Evolutionary conservation across 2,329 filamentous ascomycete species (phyloP).

Genomic region (Talaromyces sp.): DNA sequence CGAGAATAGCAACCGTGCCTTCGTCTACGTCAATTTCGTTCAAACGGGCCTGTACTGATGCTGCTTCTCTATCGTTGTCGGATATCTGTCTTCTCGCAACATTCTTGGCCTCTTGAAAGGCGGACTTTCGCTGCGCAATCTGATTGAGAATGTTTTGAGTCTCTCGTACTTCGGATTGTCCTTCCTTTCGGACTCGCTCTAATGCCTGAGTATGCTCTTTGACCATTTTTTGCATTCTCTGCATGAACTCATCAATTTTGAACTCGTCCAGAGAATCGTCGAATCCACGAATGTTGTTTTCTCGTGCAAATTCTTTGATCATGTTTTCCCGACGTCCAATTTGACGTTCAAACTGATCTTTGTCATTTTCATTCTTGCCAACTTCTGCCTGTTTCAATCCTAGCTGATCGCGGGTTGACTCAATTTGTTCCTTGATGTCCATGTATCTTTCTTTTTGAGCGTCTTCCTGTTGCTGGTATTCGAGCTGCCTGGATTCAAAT

Average conservation of each 20-base stretch:
- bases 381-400: constrained; percentile 43
- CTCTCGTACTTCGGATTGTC: constrained; percentile 67
- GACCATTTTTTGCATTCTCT: constrained; percentile 69
- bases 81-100: constrained; percentile 69
- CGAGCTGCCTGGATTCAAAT: constrained; percentile 70
- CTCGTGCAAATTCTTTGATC: constrained; percentile 72
- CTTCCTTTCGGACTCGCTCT: constrained; percentile 69
- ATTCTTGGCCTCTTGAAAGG: constrained; percentile 69
- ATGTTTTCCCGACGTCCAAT: constrained; percentile 66
- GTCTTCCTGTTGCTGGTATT: constrained; percentile 62
- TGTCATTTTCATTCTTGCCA: constrained; percentile 80
- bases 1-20: constrained; percentile 72
- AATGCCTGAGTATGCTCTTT: constrained; percentile 75
- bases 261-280: constrained; percentile 72
- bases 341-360: constrained; percentile 80
- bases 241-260: constrained; percentile 72
- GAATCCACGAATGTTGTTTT: constrained; percentile 78
- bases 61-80: constrained; percentile 68
- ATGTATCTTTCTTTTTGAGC: constrained; percentile 62
- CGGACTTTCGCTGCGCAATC: constrained; percentile 70
- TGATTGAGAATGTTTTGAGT: constrained; percentile 70
- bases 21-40: constrained; percentile 79
- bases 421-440: constrained; percentile 55
- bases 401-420: constrained; percentile 42
- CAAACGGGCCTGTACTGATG: constrained; percentile 63